Conservation (phyloP, 108 stramenopile genomes). For the Cyclotella cryptica region DNA sequence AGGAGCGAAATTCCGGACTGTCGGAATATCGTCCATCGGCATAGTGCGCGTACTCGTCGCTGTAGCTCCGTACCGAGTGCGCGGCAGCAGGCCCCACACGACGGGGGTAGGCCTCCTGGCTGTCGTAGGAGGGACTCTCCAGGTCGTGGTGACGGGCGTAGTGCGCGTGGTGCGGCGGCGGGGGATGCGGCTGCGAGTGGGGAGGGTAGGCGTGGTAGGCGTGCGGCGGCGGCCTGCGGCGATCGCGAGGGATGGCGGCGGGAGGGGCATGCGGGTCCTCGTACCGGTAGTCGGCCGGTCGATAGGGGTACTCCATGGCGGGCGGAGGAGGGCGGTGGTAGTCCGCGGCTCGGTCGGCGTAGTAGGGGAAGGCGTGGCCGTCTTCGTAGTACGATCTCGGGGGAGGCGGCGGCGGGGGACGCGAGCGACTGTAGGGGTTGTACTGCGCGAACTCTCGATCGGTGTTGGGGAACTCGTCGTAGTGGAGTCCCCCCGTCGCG, state of each 20-base stretch:
- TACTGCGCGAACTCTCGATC: conserved; percentile 10
- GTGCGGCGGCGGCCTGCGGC: not conserved
- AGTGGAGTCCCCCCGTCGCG: not conserved
- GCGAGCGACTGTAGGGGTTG: not conserved
- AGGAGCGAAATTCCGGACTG: not conserved
- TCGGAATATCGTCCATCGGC: not conserved
- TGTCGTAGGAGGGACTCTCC: conserved; percentile 5
- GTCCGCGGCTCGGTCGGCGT: not conserved
- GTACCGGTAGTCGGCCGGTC: not conserved
- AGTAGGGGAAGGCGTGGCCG: not conserved
- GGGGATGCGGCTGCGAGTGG: not conserved
- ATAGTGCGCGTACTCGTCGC: not conserved
- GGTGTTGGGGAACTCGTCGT: not conserved
- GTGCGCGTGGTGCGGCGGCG: not conserved
- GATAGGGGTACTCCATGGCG: not conserved
- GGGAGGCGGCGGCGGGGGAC: not conserved
- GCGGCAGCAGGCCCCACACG: not conserved
- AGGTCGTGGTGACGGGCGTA: not conserved
- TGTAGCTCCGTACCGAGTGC: not conserved
- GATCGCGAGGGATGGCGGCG: not conserved
- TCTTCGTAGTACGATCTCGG: conserved; percentile 8
- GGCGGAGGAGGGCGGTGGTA: not conserved
- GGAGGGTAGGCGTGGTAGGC: not conserved
- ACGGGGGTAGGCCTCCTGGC: conserved; percentile 5
- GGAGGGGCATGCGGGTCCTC: not conserved